Evolutionary conservation across 257 asterid species (phyloP), one percentile per base, ranked within the genome.

Genomic region (Nicotiana attenuata): DNA sequence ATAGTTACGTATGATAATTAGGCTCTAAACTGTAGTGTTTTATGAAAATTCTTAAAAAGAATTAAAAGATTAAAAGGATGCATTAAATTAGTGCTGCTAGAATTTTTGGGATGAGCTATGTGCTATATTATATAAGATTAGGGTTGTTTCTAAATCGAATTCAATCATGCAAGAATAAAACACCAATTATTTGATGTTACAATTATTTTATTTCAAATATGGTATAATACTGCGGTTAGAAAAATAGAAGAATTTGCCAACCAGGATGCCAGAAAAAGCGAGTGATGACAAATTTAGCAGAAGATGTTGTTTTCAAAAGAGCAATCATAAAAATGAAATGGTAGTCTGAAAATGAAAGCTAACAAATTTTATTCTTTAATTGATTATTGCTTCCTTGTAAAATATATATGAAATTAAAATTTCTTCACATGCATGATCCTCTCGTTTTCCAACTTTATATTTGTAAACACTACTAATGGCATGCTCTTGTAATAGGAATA

Each of bases 351-450:
- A 71, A 71, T 71, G 78, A 71, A 22, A 45, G 59, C 78, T 45
- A 71, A 71, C 60, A 71, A 71, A 71, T 71, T 71, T 45, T 59
- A 45, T 69, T 69, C 77, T n/a, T 38, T n/a, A 10, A 35, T 68
- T 11, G 0, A 20, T 33, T 66, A 69, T 22, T 45, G 1, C n/a
- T 71, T 45, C 31, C 35, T 71, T 13, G 6, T 45, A 45, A 45
- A 11, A 10, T 71, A 33, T 20, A 41, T 13, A 20, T 45, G 35
- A 71, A 22, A 11, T 13, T 45, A 13, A 22, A 9, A 45, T 22
- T 71, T 71, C 60, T 45, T 41, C 78, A 45, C 78, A 71, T 71
- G 35, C 19, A 41, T 41, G 13, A 41, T 41, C 13, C 19, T 71
- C 20, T 71, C 20, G 29, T 69, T 10, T 38, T 69, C 77, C 77